These are phyloP conservation scores for Beauveria brongniartii DNA, from an alignment of 2,329 filamentous ascomycete species.

Conservation along the genomic window DNA sequence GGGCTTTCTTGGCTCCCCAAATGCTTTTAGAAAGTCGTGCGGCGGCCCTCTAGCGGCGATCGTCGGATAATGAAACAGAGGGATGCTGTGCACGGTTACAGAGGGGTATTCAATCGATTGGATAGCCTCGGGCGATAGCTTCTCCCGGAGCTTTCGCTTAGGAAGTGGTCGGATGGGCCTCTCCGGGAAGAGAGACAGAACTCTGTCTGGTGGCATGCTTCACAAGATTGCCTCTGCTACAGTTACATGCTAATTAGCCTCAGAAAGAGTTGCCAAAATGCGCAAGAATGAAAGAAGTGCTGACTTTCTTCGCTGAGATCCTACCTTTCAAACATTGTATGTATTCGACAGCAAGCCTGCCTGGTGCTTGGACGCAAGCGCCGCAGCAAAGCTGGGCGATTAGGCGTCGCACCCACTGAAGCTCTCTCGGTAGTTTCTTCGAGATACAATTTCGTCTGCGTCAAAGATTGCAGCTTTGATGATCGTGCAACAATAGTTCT, in stretches of 20 bases:
- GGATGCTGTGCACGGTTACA: slow-evolving; percentile 59
- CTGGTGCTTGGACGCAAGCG: slow-evolving; percentile 16
- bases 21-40: neutral
- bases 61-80: slow-evolving; percentile 59
- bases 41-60: slow-evolving; percentile 42
- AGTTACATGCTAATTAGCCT: slow-evolving; percentile 20
- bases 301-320: slow-evolving; percentile 17
- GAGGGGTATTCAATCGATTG: slow-evolving; percentile 77
- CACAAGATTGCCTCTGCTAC: slow-evolving; percentile 24
- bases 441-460: neutral
- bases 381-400: slow-evolving; percentile 11
- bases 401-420: neutral
- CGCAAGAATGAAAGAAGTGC: neutral
- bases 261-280: slow-evolving; percentile 3
- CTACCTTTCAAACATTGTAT: slow-evolving; percentile 36
- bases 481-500: neutral
- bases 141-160: slow-evolving; percentile 78
- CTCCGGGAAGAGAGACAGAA: slow-evolving; percentile 75
- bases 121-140: slow-evolving; percentile 76
- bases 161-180: slow-evolving; percentile 89
- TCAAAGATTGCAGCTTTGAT: neutral
- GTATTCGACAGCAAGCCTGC: slow-evolving; percentile 12
- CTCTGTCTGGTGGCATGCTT: slow-evolving; percentile 64
- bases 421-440: neutral
- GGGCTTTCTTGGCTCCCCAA: neutral